Conservation (phyloP, 352 stramenopile species). For the Phytophthora vignae region DNA sequence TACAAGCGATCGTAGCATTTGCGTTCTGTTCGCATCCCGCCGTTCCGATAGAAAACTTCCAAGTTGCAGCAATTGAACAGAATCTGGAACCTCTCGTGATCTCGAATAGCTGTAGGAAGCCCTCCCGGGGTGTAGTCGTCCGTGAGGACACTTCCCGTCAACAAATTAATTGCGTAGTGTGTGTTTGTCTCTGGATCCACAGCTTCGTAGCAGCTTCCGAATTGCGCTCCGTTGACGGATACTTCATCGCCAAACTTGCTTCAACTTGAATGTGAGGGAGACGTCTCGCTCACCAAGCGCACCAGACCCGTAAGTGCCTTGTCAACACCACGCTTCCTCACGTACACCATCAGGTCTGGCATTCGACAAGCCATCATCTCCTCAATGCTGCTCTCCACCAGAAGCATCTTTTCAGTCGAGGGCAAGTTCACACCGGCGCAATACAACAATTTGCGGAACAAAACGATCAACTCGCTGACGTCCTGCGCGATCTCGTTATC, state of each 20-base stretch:
- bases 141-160: slow-evolving; percentile 48
- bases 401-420: slow-evolving; percentile 28
- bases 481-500: slow-evolving; percentile 22
- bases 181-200: slow-evolving; percentile 13
- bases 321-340: slow-evolving; percentile 5
- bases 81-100: slow-evolving; percentile 33
- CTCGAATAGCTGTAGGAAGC: slow-evolving; percentile 47
- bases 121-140: slow-evolving; percentile 51
- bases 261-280: slow-evolving; percentile 37
- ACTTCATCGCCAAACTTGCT: slow-evolving; percentile 14
- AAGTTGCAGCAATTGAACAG: slow-evolving; percentile 63
- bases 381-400: slow-evolving; percentile 30
- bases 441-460: slow-evolving; percentile 47
- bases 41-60: slow-evolving; percentile 46
- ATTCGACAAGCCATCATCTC: slow-evolving; percentile 49
- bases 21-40: slow-evolving; percentile 41
- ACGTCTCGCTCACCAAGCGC: slow-evolving; percentile 35
- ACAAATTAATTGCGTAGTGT: slow-evolving; percentile 62
- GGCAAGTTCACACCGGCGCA: slow-evolving; percentile 31
- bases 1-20: slow-evolving; percentile 39
- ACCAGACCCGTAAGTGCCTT: slow-evolving; percentile 31
- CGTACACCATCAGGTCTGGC: slow-evolving; percentile 16
- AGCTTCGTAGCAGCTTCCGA: slow-evolving; percentile 42
- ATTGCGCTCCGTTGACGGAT: neutral
- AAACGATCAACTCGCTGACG: slow-evolving; percentile 53